Percentiles rank a stretch among this genome's conserved stretches.
These are phyloP conservation scores for Gossypioides kirkii DNA, from an alignment of 345 rosid species.

Conservation along the genomic window DNA sequence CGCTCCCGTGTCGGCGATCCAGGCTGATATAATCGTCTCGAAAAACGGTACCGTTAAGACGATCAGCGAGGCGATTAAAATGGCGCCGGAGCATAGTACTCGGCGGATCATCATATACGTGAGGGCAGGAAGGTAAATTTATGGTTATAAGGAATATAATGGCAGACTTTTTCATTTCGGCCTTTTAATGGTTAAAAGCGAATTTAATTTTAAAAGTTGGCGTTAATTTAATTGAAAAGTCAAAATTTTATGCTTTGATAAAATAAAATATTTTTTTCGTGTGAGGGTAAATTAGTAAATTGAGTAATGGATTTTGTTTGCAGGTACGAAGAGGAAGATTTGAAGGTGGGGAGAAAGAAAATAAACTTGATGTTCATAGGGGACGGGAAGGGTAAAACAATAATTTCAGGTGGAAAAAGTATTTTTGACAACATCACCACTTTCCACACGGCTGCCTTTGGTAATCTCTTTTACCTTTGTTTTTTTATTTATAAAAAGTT, in stretches of 20 bases:
- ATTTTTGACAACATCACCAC: background rate
- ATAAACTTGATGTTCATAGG: background rate
- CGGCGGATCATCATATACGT: slow-evolving; percentile 81
- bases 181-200: no score
- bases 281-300: no score
- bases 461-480: background rate
- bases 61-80: slow-evolving; percentile 83
- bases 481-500: no score
- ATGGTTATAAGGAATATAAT: no score
- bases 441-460: background rate
- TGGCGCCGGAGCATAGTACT: slow-evolving; percentile 58
- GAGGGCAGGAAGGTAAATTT: slow-evolving; percentile 79
- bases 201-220: no score
- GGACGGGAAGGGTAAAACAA: background rate
- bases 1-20: slow-evolving; percentile 52
- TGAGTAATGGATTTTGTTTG: no score
- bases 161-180: no score
- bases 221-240: no score
- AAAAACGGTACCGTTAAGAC: slow-evolving; percentile 76
- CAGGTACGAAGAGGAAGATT: background rate
- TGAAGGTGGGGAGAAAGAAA: background rate
- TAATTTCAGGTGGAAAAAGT: background rate
- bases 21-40: slow-evolving; percentile 84
- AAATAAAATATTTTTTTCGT: no score
- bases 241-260: no score